Base-by-base conservation (phyloP, 2,329 filamentous ascomycete genomes). In the Tricladium varicosporioides region DNA sequence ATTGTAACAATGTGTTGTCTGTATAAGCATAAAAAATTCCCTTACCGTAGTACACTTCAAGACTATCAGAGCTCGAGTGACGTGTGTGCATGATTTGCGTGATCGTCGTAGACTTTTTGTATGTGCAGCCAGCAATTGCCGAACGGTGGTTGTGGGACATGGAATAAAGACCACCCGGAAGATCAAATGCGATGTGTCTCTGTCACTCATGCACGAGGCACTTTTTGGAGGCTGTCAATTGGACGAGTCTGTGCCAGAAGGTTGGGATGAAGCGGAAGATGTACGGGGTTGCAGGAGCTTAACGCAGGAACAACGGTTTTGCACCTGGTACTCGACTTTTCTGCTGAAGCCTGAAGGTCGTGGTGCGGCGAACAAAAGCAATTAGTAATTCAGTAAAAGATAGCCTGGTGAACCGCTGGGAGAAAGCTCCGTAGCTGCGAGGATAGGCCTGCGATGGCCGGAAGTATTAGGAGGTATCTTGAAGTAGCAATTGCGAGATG, bases 11-110 rank as follows among this genome's bases (percentile, higher is more conserved):
- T 53, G 48, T 58, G 52, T 59, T 22, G 40, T 56, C 54, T 56
- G 61, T 63, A 58, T 61, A 63, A 63, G 60, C 60, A 61, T 61
- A 60, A 59, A 58, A 61, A 31, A 27, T 48, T 42, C 18, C 40
- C 33, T 47, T 44, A 51, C 18, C 43, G n/a, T n/a, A 51, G 43
- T 46, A 15, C 14, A 51, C 19, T 51, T 33, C 48, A 50, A 22
- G 48, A 50, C 10, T n/a, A n/a, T 15, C 32, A 40, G 13, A 13
- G 13, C n/a, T 51, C 13, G 31, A 18, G 16, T 10, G 19, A n/a
- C 22, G 11, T 27, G 45, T 47, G 45, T 40, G 48, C 48, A 51
- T 51, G 27, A 51, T 27, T 16, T 55, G 40, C 47, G 22, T 54
- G 46, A 54, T 50, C 53, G 46, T 44, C 46, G 22, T 10, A 13